Conservation (phyloP, 305 asterid genomes). For the Coffea humblotiana region DNA sequence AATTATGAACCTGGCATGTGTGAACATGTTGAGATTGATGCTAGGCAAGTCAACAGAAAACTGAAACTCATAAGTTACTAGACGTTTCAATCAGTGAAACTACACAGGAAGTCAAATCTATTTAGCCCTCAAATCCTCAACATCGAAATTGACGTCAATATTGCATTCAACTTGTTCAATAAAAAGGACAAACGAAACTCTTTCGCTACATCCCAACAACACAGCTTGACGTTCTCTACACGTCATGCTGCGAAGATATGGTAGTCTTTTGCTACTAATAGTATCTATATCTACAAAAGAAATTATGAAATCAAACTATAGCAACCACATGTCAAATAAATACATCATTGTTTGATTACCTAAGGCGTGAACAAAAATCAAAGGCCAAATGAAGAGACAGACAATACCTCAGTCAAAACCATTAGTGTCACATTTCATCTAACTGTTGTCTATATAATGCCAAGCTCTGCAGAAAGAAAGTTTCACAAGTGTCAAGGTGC, state of each 20-base stretch:
- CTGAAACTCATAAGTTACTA: neutral
- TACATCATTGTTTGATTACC: neutral
- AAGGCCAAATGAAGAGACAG: neutral
- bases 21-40: neutral
- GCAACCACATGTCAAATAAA: neutral
- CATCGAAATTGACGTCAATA: neutral
- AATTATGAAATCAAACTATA: too few species aligned
- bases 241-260: too few species aligned
- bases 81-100: too few species aligned
- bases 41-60: neutral
- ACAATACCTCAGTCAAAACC: neutral
- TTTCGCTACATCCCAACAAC: too few species aligned
- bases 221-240: too few species aligned
- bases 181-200: neutral
- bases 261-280: too few species aligned
- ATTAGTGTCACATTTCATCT: constrained; percentile 29
- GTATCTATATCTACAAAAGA: too few species aligned
- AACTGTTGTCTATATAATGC: constrained; percentile 47
- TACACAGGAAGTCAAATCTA: neutral
- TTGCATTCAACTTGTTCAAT: neutral
- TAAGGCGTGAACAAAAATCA: neutral
- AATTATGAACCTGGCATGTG: neutral
- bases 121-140: neutral
- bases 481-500: neutral
- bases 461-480: constrained; percentile 47